Evolutionary conservation across 192 early-diverging fungal genomes (phyloP), one percentile per base, ranked within the genome.

Genomic region (Linnemannia schmuckeri): DNA sequence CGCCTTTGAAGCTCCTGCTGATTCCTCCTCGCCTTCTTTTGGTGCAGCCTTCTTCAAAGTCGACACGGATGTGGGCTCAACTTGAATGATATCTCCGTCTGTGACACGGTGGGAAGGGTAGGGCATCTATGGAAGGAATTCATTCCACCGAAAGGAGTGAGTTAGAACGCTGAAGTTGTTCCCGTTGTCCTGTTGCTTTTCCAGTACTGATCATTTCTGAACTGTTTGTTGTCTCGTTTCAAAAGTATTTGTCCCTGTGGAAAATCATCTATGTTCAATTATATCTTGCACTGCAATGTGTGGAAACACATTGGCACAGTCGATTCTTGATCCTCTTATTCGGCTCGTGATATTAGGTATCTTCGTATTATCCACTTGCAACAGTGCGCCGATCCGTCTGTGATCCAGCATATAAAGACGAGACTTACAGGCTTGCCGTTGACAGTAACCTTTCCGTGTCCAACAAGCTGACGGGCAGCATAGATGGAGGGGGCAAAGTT

Each of bases 401-500:
- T 24, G 57, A 35, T 33, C 12, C 30, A 12, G 27, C 6, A 66
- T 2, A 15, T 30, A 15, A 66, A 27, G 12, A 57, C 1, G 33
- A 24, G 13, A 78, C 81, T 78, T 91, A 97, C 96, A 89, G 92
- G 92, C 84, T 95, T 94, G 66, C 97, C 98, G 72, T 99, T 99
- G 74, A 99, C 94, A 73, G 89, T 95, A 61, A 99, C 97, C 78
- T 98, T 96, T 57, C 97, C 97, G 74, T 95, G 93, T 33, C 94
- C 90, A 42, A 97, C 95, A 57, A 96, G 77, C 82, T 94, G 93
- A 73, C 97, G 92, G 42, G 98, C 98, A 90, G 94, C 92, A 88
- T 93, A 96, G 83, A 98, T 94, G 66, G 94, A 95, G 49, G 93
- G 92, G 22, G 95, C 96, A 92, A 99, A 97, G 90, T 96, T 96